Evolutionary conservation across 805 yeast species (phyloP).

Genomic region (Candida anglica): DNA sequence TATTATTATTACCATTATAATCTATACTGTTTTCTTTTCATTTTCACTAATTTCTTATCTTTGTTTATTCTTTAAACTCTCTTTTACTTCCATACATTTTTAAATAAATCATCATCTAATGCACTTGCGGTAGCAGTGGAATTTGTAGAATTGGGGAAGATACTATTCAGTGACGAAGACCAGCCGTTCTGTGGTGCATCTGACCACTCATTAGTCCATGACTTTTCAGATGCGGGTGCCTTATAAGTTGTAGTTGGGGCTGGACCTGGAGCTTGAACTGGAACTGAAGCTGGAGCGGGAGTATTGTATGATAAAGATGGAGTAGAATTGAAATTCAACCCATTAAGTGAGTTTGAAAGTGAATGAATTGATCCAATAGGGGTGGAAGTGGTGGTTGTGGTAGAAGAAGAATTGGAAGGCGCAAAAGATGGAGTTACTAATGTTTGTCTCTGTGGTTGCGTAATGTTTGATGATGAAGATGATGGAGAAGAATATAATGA

Average conservation of each 20-base stretch:
- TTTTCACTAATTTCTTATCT: not conserved
- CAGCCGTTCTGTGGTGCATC: no score
- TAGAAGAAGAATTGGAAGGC: no score
- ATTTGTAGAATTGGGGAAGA: conserved; percentile 5
- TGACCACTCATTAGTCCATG: conserved; percentile 35
- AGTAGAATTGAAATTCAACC: conserved; percentile 11
- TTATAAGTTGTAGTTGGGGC: no score
- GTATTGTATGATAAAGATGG: no score
- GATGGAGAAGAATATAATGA: conserved; percentile 71
- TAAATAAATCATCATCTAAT: conserved; percentile 62
- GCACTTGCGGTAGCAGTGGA: conserved; percentile 7
- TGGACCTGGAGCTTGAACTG: conserved; percentile 6
- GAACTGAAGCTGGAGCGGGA: conserved; percentile 2
- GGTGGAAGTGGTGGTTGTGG: not conserved
- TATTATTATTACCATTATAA: no score
- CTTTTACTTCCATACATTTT: conserved; percentile 59
- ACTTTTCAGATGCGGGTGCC: conserved; percentile 5
- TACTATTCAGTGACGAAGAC: conserved; percentile 3
- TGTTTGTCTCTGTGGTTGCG: conserved; percentile 14
- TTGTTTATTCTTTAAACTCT: not conserved
- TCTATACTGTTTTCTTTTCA: no score
- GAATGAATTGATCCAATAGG: conserved; percentile 11
- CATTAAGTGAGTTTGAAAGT: conserved; percentile 19
- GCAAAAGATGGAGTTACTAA: no score
- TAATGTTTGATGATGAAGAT: conserved; percentile 42